Percentiles rank a stretch among this genome's conserved stretches.
These are phyloP conservation scores for Trichomonas vaginalis DNA, from an alignment of 208 protist species.

Conservation along the genomic window DNA sequence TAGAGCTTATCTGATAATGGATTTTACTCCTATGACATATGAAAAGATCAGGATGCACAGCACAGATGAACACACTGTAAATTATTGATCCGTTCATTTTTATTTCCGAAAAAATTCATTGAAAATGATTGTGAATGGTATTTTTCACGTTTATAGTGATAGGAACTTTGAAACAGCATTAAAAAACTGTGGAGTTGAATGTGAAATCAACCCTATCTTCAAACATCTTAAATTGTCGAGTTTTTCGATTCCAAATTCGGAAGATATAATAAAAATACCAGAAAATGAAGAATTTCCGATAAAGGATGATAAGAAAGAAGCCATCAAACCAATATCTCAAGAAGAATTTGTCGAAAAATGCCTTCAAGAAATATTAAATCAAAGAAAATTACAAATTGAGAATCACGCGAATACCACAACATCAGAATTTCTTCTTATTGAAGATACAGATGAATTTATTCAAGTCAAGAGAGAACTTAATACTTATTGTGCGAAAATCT, in stretches of 20 bases:
- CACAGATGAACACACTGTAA: no score
- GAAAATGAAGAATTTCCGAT: background rate
- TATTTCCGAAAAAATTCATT: background rate
- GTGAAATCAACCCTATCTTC: background rate
- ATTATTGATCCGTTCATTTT: no score
- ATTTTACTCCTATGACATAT: no score
- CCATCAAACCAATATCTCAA: background rate
- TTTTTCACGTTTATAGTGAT: background rate
- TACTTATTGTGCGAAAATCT: background rate
- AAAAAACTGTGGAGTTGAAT: background rate
- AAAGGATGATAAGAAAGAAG: background rate
- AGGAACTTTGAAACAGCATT: background rate
- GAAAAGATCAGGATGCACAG: no score
- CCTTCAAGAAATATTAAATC: background rate
- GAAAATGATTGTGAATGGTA: background rate
- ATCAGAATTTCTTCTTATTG: background rate
- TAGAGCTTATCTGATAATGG: no score
- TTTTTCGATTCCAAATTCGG: background rate
- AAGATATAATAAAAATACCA: background rate
- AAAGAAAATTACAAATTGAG: background rate
- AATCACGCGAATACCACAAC: no score
- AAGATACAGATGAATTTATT: background rate
- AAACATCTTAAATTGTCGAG: background rate
- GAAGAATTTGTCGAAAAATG: background rate
- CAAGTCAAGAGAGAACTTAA: background rate